Conservation (phyloP, 2,329 filamentous ascomycete species). For the Ceratocystis lukuohia region DNA sequence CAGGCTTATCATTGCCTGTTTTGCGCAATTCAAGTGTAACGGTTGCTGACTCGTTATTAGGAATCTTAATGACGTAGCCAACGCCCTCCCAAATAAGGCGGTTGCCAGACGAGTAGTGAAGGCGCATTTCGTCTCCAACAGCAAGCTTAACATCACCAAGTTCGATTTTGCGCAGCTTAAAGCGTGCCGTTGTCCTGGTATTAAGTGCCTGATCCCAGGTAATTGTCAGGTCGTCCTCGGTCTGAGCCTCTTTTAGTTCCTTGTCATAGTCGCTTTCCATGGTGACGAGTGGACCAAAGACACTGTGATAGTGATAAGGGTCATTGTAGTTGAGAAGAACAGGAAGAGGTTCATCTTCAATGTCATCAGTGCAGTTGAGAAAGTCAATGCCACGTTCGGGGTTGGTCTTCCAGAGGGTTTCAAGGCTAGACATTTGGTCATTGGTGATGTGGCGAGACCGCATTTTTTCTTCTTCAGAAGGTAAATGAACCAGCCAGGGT, state of each 20-base stretch:
- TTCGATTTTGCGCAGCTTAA: conserved; percentile 91
- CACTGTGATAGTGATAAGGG: conserved; percentile 96
- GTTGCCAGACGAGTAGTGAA: conserved; percentile 82
- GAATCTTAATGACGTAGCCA: conserved; percentile 97
- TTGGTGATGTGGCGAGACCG: conserved; percentile 85
- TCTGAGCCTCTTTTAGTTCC: conserved; percentile 96
- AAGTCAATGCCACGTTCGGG: conserved; percentile 76
- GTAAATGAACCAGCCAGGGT: conserved; percentile 78
- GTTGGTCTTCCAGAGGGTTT: conserved; percentile 98
- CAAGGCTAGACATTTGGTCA: conserved; percentile 87
- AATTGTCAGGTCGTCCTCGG: conserved; percentile 86
- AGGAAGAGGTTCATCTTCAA: conserved; percentile 89
- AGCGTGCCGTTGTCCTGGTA: conserved; percentile 92
- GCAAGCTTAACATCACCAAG: conserved; percentile 95
- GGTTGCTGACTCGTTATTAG: conserved; percentile 97
- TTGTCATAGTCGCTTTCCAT: conserved; percentile 99
- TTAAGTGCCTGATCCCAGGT: conserved; percentile 93
- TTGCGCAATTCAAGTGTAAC: conserved; percentile 89
- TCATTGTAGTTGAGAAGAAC: conserved; percentile 92
- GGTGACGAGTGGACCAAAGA: conserved; percentile 94
- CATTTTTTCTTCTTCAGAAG: conserved; percentile 88
- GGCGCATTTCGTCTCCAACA: conserved; percentile 94
- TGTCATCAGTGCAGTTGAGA: conserved; percentile 44
- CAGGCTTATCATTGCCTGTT: conserved; percentile 88
- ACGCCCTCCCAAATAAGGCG: conserved; percentile 92